Base-by-base conservation (phyloP, 2,329 filamentous ascomycete genomes). In the Kalaharituber pfeilii region DNA sequence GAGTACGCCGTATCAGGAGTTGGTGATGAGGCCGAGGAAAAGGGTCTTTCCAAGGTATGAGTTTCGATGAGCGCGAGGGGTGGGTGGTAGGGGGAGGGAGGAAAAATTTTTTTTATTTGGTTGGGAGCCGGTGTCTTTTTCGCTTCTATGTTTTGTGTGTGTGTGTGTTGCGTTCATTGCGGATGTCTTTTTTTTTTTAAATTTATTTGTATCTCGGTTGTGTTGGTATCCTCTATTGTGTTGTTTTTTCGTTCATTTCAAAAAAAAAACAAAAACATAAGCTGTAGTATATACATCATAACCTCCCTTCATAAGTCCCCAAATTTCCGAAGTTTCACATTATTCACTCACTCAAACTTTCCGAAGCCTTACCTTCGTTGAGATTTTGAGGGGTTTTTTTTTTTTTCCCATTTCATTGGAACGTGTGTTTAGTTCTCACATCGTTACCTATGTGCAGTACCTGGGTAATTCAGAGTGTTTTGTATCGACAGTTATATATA, bases 1-100 rank as follows among this genome's bases (percentile, higher is more conserved):
- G 61, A 73, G 70, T 58, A 72, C 71, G 55, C 74, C 74, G 49
- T 75, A 74, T 64, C 74, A 77, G 66, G 69, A 70, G 60, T 62
- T 77, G 60, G 69, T 68, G 59, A 62, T 77, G 57, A 67, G 66
- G 53, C 64, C 64, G 20, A 55, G 59, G 44, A 58, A 59, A 44
- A 56, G 60, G 15, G 56, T 58, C 27, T 65, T 65, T 57, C 64
- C 64, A 15, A 60, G 62, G 3, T 64, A 64, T 51, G 53, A 63
- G 26, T 65, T 65, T 53, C 51, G 63, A 39, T 65, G 52, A 56
- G 33, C 33, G 33, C 13, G 33, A 9, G 33, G 8, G 8, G n/a
- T n/a, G n/a, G 33, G 33, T 5, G 33, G 5, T 39, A 15, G 4
- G 33, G 33, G 4, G 20, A 18, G 33, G 15, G 33, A 15, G 20